Percentiles rank a stretch among this genome's conserved stretches.
Conservation (phyloP, 768 basidiomycete genomes). For the Boletus pseudopeckii region DNA sequence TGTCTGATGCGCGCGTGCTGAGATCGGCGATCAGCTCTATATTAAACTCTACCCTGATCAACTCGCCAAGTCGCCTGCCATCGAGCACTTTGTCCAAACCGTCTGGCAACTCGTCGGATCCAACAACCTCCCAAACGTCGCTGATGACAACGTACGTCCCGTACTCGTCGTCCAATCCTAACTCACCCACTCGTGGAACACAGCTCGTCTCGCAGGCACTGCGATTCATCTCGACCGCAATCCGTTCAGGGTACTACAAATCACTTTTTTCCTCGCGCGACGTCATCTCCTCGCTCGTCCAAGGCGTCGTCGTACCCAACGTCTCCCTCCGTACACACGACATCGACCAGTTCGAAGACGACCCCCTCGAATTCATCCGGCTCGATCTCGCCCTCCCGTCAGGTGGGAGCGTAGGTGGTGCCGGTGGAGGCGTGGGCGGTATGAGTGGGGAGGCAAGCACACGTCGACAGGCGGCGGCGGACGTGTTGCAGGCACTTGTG, state of each 20-base stretch:
- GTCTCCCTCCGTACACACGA: conserved; percentile 85
- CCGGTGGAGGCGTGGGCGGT: conserved; percentile 36
- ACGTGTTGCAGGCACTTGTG: conserved; percentile 91
- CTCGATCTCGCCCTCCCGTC: conserved; percentile 74
- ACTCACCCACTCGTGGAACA: background rate
- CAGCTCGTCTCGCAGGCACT: conserved; percentile 89
- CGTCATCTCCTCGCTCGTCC: conserved; percentile 77
- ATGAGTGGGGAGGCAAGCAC: conserved; percentile 70
- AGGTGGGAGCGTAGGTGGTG: conserved; percentile 32
- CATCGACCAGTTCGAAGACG: conserved; percentile 94
- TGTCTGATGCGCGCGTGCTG: background rate
- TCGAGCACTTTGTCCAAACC: conserved; percentile 73
- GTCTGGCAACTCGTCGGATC: conserved; percentile 84
- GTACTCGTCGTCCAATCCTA: background rate
- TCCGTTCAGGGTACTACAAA: conserved; percentile 83
- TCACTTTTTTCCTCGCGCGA: conserved; percentile 76
- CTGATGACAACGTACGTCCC: conserved; percentile 68
- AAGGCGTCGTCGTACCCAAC: conserved; percentile 93
- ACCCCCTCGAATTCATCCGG: conserved; percentile 92
- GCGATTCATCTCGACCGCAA: conserved; percentile 87
- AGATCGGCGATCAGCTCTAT: conserved; percentile 50
- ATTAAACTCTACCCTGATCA: conserved; percentile 82
- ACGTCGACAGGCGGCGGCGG: conserved; percentile 87
- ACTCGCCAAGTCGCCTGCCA: conserved; percentile 56
- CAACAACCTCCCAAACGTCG: conserved; percentile 64